Percentiles rank a stretch among this genome's conserved stretches.
Conservation (phyloP, 352 stramenopile species). For the Pythium rhizo-oryzae region DNA sequence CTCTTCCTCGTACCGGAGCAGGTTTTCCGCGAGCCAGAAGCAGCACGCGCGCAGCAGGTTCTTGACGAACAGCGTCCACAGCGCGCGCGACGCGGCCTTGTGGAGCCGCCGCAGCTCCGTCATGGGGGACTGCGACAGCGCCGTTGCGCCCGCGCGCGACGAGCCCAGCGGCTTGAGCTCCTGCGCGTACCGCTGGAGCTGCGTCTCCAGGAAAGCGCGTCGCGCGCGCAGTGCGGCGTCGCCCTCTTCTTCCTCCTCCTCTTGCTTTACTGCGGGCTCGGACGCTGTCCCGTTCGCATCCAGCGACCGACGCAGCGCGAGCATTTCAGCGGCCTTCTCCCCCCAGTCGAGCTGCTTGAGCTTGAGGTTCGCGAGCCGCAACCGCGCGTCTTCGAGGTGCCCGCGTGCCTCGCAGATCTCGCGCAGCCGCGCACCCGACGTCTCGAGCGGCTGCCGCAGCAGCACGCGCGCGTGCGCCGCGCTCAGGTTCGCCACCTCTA, state of each 20-base stretch:
- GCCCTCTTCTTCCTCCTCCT: background rate
- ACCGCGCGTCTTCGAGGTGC: constrained; percentile 34
- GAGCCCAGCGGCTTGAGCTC: constrained; percentile 7
- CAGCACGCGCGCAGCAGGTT: constrained; percentile 64
- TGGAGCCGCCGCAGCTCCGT: constrained; percentile 38
- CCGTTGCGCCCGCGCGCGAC: background rate
- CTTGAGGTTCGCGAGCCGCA: constrained; percentile 37
- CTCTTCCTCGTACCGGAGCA: background rate
- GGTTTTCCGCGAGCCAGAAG: constrained; percentile 66
- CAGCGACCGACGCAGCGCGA: constrained; percentile 29
- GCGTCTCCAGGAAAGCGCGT: constrained; percentile 13
- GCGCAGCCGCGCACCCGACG: background rate
- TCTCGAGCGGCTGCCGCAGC: constrained; percentile 20
- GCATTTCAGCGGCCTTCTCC: constrained; percentile 21
- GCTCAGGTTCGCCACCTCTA: constrained; percentile 36
- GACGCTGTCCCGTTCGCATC: background rate
- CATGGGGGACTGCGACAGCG: background rate
- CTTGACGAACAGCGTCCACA: constrained; percentile 54
- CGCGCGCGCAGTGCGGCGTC: constrained; percentile 4
- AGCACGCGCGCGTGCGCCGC: constrained; percentile 28
- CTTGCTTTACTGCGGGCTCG: background rate
- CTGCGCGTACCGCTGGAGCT: constrained; percentile 10
- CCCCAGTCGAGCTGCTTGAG: constrained; percentile 45
- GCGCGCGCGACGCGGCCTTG: constrained; percentile 34
- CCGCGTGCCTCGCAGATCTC: constrained; percentile 40